These are phyloP conservation scores for Aspergillus pseudotamarii DNA, from an alignment of 2,329 filamentous ascomycete species.

Conservation along the genomic window DNA sequence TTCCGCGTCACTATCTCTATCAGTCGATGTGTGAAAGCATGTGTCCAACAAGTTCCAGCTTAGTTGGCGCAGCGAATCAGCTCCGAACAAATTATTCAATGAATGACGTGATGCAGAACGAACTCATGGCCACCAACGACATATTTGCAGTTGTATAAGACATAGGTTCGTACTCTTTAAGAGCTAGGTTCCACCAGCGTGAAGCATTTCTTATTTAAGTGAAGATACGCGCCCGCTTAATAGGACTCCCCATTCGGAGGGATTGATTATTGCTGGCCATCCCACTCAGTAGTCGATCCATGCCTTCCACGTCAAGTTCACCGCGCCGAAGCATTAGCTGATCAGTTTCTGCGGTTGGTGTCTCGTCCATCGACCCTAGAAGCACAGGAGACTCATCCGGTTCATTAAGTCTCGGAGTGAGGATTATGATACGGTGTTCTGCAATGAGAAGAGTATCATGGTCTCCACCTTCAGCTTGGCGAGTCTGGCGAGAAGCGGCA, in stretches of 20 bases:
- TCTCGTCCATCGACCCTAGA: constrained; percentile 18
- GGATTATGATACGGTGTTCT: constrained; percentile 44
- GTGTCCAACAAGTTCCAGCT: background rate
- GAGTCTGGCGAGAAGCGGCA: constrained; percentile 26
- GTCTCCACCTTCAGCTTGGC: constrained; percentile 23
- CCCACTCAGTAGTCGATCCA: constrained; percentile 49
- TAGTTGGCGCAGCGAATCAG: background rate
- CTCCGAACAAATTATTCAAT: background rate
- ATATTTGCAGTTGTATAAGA: background rate
- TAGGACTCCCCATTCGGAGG: constrained; percentile 38
- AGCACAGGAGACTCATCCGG: constrained; percentile 21
- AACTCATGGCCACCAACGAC: background rate
- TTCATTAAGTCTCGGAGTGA: constrained; percentile 35
- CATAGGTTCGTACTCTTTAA: background rate
- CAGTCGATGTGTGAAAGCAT: background rate
- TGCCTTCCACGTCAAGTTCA: constrained; percentile 51
- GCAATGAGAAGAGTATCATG: constrained; percentile 46
- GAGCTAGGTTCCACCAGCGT: background rate
- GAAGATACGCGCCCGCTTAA: constrained; percentile 41
- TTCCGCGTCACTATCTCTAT: background rate
- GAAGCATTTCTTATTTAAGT: constrained; percentile 23
- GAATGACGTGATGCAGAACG: background rate
- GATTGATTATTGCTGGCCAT: constrained; percentile 41
- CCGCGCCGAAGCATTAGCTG: constrained; percentile 46
- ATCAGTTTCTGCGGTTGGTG: constrained; percentile 35